Conservation (phyloP, 257 asterid species). For the Mentha longifolia region DNA sequence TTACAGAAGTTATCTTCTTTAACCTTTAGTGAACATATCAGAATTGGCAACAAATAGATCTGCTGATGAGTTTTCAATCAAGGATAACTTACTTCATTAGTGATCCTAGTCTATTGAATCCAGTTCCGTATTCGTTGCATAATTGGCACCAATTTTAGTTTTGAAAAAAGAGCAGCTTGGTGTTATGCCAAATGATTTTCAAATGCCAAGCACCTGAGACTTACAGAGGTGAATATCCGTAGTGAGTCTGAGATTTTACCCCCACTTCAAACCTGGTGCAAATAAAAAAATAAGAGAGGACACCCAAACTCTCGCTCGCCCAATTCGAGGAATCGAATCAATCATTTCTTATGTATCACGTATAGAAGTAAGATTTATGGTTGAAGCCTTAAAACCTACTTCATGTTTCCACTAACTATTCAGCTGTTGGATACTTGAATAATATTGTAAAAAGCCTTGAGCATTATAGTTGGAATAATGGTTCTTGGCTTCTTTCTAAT, state of each 20-base stretch:
- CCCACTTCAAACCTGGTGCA: neutral
- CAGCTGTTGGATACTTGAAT: neutral
- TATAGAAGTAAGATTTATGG: neutral
- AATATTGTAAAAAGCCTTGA: neutral
- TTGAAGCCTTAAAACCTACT: neutral
- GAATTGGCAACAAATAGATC: neutral
- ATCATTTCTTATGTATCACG: neutral
- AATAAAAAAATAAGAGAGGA: neutral
- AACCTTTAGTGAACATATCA: conserved; percentile 14
- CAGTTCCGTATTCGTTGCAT: neutral
- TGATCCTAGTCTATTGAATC: conserved; percentile 6
- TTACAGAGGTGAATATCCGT: neutral
- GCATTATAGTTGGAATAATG: conserved; percentile 3
- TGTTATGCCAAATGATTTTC: neutral
- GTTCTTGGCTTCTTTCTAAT: conserved; percentile 24
- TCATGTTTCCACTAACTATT: neutral
- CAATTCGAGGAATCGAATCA: neutral
- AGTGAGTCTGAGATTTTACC: neutral
- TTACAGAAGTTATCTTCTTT: neutral
- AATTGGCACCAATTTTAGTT: neutral
- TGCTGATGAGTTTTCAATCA: neutral
- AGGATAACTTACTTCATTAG: conserved; percentile 14
- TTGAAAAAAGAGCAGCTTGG: conserved; percentile 7
- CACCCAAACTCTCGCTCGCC: neutral
- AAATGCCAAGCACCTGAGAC: neutral